These are phyloP conservation scores for Beta vulgaris DNA, from an alignment of 148 eudicot genomes.

Conservation along the genomic window DNA sequence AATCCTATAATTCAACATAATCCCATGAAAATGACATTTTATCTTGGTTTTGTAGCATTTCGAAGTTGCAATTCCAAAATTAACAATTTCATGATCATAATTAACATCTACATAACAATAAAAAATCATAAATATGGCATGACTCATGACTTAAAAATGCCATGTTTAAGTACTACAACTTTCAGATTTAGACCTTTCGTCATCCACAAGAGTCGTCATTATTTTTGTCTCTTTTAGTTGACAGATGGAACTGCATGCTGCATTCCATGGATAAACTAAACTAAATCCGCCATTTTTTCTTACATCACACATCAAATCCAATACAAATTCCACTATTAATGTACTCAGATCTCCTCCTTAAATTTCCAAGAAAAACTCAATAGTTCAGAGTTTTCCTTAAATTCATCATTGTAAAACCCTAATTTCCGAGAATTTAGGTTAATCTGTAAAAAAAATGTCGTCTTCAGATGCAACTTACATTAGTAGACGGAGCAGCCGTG, in stretches of 20 bases:
- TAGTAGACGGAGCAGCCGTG: not conserved
- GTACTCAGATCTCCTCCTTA: not conserved
- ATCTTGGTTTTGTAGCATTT: too few species aligned
- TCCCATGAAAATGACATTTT: too few species aligned
- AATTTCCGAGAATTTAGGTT: not conserved
- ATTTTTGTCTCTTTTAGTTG: not conserved
- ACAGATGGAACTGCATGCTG: slow-evolving; percentile 13
- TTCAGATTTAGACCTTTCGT: not conserved
- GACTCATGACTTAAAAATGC: too few species aligned
- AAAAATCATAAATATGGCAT: too few species aligned
- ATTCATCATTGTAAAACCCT: not conserved
- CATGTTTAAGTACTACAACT: too few species aligned
- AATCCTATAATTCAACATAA: too few species aligned
- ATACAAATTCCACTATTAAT: not conserved
- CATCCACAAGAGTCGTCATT: not conserved
- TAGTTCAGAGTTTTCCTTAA: too few species aligned
- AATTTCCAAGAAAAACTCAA: not conserved
- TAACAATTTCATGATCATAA: too few species aligned
- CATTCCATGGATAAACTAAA: not conserved
- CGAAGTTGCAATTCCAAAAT: too few species aligned
- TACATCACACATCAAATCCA: not conserved
- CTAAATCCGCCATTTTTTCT: not conserved
- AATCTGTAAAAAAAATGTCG: slow-evolving; percentile 16
- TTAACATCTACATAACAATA: too few species aligned
- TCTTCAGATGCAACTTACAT: not conserved